phyloP scores from a whole-genome alignment of 2,329 filamentous ascomycete species.

The Exophiala calicioides region DNA sequence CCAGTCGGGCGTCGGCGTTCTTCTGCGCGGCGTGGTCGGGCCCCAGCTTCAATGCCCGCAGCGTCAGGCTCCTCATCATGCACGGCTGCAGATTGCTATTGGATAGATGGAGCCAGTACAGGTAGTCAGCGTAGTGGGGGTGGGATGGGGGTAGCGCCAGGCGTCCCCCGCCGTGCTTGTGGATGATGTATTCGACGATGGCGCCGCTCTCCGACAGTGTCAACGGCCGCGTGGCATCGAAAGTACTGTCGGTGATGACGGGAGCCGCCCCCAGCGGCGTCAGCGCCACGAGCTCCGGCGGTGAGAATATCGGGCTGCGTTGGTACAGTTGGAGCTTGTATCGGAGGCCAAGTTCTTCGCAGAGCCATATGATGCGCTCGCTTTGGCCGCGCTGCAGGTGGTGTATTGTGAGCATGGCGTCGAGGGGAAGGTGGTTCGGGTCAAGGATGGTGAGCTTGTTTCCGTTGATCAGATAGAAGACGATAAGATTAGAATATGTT shows the following conservation, averaged over 20 bases:
- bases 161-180: conserved; percentile 53
- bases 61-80: conserved; percentile 35
- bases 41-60: neutral
- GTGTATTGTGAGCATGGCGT: conserved; percentile 44
- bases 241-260: conserved; percentile 4
- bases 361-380: conserved; percentile 64
- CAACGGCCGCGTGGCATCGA: conserved; percentile 32
- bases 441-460: too few relatives aligned
- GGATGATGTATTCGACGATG: conserved; percentile 62
- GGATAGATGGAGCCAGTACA: conserved; percentile 65
- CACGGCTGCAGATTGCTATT: conserved; percentile 49
- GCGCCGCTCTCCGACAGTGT: conserved; percentile 62
- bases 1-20: conserved; percentile 27
- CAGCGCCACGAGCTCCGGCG: conserved; percentile 43
- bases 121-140: conserved; percentile 58
- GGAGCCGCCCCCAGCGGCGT: conserved; percentile 9
- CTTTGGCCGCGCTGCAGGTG: conserved; percentile 62
- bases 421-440: too few relatives aligned
- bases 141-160: conserved; percentile 50
- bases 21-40: neutral
- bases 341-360: conserved; percentile 60
- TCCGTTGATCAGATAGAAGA: too few relatives aligned
- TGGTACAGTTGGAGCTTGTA: conserved; percentile 49
- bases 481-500: too few relatives aligned
- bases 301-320: conserved; percentile 41